Base-by-base conservation (phyloP, 495 filamentous ascomycete genomes). In the Lophium mytilinum region DNA sequence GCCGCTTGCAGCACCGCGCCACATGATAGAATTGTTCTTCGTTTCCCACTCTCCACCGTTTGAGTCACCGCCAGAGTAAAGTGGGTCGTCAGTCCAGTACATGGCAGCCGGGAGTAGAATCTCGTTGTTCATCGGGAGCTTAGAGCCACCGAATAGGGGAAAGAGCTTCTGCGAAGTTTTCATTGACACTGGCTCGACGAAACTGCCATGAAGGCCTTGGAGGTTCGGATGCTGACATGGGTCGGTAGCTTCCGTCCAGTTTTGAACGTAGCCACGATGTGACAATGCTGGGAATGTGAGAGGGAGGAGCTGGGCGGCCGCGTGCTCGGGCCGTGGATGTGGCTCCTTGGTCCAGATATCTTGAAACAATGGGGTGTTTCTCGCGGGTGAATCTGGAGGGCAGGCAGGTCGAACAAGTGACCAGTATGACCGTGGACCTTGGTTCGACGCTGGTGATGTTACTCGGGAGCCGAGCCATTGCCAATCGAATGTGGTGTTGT, bases 51-150 rank as follows among this genome's bases (percentile, higher is more conserved):
- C 69, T 53, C 4, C 19, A n/a, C 33, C 30, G 39, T 19, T 33
- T 0, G 55, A 39, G 14, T 73, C 71, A 56, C 77, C 73, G 49
- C 82, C 82, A 3, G 74, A 77, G 50, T 35, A 49, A 18, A n/a
- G n/a, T 21, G 37, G 19, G 40, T 46, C 10, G 72, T 49, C 53
- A 39, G 50, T 78, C 73, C 83, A 85, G 68, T 90, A 89, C 82
- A 87, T 86, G 50, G 87, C 81, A 0, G 84, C 81, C 0, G 88
- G 88, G 53, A 93, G 81, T 19, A 91, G 76, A 58, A 92, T 86
- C 55, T 92, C 88, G 67, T 88, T 90, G 71, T 90, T 91, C 50
- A 85, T 80, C 39, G 80, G 78, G 46, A 90, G 75, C 68, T 93
- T 92, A 65, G 79, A 85, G 50, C 85, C 87, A 50, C 86, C 80